Conservation (phyloP, 768 basidiomycete species). For the Tricholoma bakamatsutake region DNA sequence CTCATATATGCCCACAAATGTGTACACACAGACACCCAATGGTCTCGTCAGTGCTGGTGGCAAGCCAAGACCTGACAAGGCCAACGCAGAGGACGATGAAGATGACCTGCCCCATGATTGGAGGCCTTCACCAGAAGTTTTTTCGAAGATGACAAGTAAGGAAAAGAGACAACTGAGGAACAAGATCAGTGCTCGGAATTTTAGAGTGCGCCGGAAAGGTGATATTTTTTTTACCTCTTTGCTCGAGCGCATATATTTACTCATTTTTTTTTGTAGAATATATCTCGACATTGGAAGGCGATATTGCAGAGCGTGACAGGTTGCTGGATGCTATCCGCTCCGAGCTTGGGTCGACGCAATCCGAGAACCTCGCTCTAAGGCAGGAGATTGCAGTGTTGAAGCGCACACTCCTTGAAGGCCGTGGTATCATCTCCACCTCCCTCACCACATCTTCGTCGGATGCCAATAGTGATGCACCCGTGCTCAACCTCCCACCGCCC, state of each 20-base stretch:
- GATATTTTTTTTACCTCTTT: constrained; percentile 4
- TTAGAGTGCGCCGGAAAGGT: constrained; percentile 94
- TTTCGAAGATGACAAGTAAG: constrained; percentile 91
- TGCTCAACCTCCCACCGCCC: constrained; percentile 44
- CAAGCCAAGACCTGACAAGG: constrained; percentile 11
- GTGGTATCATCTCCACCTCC: constrained; percentile 30
- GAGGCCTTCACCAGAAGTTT: constrained; percentile 87
- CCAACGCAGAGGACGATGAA: constrained; percentile 36
- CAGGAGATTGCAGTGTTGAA: constrained; percentile 74
- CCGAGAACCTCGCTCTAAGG: constrained; percentile 79
- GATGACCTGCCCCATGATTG: constrained; percentile 69
- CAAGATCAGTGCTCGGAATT: constrained; percentile 95
- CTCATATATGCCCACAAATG: constrained; percentile 12
- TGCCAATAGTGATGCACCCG: constrained; percentile 18
- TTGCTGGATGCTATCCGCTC: constrained; percentile 83
- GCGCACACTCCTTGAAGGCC: constrained; percentile 64
- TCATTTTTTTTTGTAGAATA: constrained; percentile 57
- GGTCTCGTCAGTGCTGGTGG: background rate
- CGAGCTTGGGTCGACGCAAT: constrained; percentile 73
- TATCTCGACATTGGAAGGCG: constrained; percentile 88
- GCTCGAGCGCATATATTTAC: constrained; percentile 5
- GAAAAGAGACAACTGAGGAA: constrained; percentile 95
- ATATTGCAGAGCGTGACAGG: constrained; percentile 88
- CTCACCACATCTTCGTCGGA: background rate
- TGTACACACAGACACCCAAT: constrained; percentile 7